Percentiles rank a stretch among this genome's conserved stretches.
phyloP scores from a whole-genome alignment of 306 rosid genomes.

The Quercus wislizeni region DNA sequence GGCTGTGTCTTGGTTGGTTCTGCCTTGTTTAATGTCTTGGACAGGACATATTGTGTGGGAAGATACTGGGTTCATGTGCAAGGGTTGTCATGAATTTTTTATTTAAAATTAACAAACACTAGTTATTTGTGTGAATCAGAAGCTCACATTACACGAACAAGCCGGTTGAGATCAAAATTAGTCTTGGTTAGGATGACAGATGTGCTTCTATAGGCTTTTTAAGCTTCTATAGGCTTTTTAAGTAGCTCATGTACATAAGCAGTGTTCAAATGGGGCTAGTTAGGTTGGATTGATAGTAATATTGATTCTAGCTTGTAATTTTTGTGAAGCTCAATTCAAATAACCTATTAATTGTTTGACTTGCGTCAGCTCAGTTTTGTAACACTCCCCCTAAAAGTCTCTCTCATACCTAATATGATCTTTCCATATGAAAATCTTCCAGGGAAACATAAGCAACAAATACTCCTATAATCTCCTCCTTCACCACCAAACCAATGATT shows the following conservation, averaged over 20 bases:
- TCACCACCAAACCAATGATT: neutral
- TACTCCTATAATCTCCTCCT: slow-evolving; percentile 8
- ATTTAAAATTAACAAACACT: neutral
- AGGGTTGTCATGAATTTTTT: neutral
- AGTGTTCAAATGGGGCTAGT: neutral
- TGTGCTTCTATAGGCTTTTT: neutral
- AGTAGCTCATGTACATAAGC: neutral
- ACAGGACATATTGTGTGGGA: neutral
- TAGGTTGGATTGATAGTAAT: neutral
- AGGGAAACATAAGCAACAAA: slow-evolving; percentile 1
- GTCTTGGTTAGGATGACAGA: neutral
- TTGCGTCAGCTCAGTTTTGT: neutral
- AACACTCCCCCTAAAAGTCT: neutral
- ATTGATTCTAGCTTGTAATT: neutral
- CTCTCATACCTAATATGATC: slow-evolving; percentile 7
- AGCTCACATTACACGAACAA: neutral
- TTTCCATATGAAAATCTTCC: slow-evolving; percentile 10
- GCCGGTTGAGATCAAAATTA: neutral
- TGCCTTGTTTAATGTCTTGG: neutral
- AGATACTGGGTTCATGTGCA: neutral
- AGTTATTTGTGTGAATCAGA: neutral
- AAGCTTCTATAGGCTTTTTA: neutral
- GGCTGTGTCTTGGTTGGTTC: neutral
- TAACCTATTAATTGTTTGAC: neutral
- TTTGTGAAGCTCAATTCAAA: neutral